Conservation (phyloP, 1,284 basidiomycete genomes). For the Rhodotorula sp. region DNA sequence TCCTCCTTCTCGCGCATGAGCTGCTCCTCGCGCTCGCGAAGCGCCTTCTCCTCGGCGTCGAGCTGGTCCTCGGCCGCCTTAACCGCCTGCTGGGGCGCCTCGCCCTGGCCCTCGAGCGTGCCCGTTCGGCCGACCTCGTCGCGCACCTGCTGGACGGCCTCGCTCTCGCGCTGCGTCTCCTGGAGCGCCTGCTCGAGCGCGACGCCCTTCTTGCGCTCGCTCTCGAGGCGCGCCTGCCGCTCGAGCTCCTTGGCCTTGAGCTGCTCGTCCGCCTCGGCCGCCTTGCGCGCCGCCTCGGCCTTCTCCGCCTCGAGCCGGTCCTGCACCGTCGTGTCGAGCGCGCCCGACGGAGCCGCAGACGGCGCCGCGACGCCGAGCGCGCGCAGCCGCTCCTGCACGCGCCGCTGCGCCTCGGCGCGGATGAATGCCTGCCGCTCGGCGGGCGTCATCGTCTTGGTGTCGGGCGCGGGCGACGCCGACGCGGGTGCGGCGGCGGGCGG, state of each 20-base stretch:
- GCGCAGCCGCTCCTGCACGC: conserved; percentile 82
- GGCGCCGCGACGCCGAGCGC: conserved; percentile 73
- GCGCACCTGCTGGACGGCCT: conserved; percentile 37
- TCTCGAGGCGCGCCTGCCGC: conserved; percentile 57
- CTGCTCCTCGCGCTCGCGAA: conserved; percentile 71
- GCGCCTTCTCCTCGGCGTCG: conserved; percentile 71
- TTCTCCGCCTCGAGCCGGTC: conserved; percentile 48
- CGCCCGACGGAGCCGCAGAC: conserved; percentile 52
- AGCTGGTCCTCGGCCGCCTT: conserved; percentile 39
- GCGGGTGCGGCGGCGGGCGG: conserved; percentile 56
- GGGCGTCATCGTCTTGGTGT: conserved; percentile 73
- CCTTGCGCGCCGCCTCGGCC: conserved; percentile 49
- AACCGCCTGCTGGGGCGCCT: conserved; percentile 22
- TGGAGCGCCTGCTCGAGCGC: conserved; percentile 43
- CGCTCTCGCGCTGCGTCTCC: conserved; percentile 52
- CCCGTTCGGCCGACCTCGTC: conserved; percentile 36
- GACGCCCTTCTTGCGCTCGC: conserved; percentile 59
- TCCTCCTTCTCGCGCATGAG: conserved; percentile 67
- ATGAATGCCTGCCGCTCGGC: conserved; percentile 81
- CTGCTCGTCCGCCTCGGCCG: conserved; percentile 62
- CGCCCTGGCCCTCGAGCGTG: conserved; percentile 1
- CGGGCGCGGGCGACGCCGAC: conserved; percentile 51
- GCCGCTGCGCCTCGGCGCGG: conserved; percentile 76
- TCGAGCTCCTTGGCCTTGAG: conserved; percentile 67
- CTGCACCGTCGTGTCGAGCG: conserved; percentile 42